Evolutionary conservation across 768 basidiomycete species (phyloP).

Genomic region (Amanita jacksonii): DNA sequence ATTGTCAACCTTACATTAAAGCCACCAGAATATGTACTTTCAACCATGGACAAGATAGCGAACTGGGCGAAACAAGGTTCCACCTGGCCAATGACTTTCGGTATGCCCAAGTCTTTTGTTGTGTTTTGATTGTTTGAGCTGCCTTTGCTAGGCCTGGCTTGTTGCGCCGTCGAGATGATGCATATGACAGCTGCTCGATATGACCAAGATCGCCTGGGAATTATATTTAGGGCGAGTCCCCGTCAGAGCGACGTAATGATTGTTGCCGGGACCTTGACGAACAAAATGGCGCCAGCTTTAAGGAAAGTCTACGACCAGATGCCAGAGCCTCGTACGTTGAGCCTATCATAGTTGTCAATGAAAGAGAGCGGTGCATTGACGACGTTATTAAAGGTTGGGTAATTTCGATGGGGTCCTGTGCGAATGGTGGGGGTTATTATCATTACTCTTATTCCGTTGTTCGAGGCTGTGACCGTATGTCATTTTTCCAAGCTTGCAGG

Average conservation of each 20-base stretch:
- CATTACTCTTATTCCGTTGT: conserved; percentile 99
- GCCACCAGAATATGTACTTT: conserved; percentile 85
- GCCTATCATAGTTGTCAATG: too few relatives aligned
- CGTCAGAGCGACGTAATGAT: conserved; percentile 99
- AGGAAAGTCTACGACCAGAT: conserved; percentile 97
- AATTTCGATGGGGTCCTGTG: conserved; percentile 99
- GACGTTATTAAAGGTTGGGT: conserved; percentile 70
- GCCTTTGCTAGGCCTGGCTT: conserved; percentile 76
- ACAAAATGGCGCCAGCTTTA: conserved; percentile 99
- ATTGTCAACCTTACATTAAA: not conserved
- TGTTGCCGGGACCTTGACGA: conserved; percentile 96
- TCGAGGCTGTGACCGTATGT: conserved; percentile 86
- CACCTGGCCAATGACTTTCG: conserved; percentile 99
- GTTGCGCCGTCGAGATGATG: conserved; percentile 99
- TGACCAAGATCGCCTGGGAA: conserved; percentile 94
- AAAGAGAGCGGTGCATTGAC: too few relatives aligned
- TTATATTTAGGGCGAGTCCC: conserved; percentile 98
- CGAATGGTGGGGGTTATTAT: conserved; percentile 96
- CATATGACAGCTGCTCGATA: conserved; percentile 99
- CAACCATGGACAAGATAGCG: conserved; percentile 90
- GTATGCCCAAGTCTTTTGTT: too few relatives aligned
- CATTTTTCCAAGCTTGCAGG: conserved; percentile 1
- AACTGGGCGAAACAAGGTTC: conserved; percentile 98
- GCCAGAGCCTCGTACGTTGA: conserved; percentile 91
- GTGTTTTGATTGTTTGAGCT: too few relatives aligned